Conservation (phyloP, 176 grass and related monocot species). For the Urochloa ruziziensis region DNA sequence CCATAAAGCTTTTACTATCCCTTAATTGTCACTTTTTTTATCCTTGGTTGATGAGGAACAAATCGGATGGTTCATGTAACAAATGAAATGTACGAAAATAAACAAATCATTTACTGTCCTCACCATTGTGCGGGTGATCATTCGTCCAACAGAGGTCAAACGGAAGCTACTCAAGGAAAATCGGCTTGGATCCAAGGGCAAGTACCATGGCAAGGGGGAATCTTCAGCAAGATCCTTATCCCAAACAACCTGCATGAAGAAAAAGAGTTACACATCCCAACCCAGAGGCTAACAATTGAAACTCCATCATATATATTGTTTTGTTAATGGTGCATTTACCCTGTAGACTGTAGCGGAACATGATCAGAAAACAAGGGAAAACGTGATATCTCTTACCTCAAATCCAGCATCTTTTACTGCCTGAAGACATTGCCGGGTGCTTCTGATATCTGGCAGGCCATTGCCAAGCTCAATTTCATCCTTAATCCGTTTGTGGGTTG, state of each 20-base stretch:
- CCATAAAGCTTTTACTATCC: not conserved
- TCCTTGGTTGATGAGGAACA: slow-evolving; percentile 15
- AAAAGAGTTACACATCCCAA: slow-evolving; percentile 4
- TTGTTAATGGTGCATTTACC: not conserved
- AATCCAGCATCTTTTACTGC: slow-evolving; percentile 90
- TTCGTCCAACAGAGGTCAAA: slow-evolving; percentile 74
- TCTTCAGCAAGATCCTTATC: slow-evolving; percentile 83
- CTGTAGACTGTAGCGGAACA: not conserved
- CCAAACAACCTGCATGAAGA: slow-evolving; percentile 71
- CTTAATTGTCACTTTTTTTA: not conserved
- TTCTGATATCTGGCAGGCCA: slow-evolving; percentile 89
- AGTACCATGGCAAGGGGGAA: slow-evolving; percentile 91
- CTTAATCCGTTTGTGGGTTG: slow-evolving; percentile 80
- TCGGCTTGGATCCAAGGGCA: slow-evolving; percentile 77
- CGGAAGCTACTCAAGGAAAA: slow-evolving; percentile 94
- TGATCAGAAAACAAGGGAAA: not conserved
- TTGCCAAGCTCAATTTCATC: slow-evolving; percentile 90
- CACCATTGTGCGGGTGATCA: slow-evolving; percentile 79
- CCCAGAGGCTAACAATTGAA: not conserved
- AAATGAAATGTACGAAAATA: not conserved
- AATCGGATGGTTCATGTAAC: not conserved
- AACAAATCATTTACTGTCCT: not conserved
- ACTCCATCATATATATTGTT: slow-evolving; percentile 6
- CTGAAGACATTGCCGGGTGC: slow-evolving; percentile 80
- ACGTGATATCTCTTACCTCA: slow-evolving; percentile 48